These are phyloP conservation scores for Ascomycota sp. DNA, from an alignment of 2,329 filamentous ascomycete genomes.

Conservation along the genomic window DNA sequence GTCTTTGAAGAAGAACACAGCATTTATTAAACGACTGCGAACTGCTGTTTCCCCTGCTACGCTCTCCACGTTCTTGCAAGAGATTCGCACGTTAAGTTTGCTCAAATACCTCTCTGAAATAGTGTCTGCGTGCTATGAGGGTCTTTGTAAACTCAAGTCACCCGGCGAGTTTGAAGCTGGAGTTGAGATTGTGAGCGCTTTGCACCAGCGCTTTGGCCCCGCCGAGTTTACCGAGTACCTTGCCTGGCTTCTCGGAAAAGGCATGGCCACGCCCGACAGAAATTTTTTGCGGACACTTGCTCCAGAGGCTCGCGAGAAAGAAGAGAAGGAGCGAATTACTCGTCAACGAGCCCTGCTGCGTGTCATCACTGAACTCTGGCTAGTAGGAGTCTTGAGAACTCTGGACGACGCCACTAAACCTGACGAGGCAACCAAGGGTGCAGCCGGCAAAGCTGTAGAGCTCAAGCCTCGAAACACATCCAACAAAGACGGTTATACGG, in stretches of 20 bases:
- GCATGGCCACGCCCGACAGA: slow-evolving; percentile 79
- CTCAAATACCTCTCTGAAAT: slow-evolving; percentile 97
- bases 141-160: slow-evolving; percentile 75
- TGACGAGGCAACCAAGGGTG: slow-evolving; percentile 41
- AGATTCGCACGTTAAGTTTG: slow-evolving; percentile 75
- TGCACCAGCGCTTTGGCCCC: slow-evolving; percentile 87
- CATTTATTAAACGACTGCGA: slow-evolving; percentile 88
- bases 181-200: slow-evolving; percentile 81
- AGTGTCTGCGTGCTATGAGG: slow-evolving; percentile 87
- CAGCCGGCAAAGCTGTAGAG: slow-evolving; percentile 40
- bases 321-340: slow-evolving; percentile 81
- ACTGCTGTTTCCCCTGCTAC: slow-evolving; percentile 70
- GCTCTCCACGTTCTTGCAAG: slow-evolving; percentile 66
- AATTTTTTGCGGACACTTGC: slow-evolving; percentile 56
- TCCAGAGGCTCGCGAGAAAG: slow-evolving; percentile 71
- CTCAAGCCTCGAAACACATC: slow-evolving; percentile 32
- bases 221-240: slow-evolving; percentile 78
- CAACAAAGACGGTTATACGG: slow-evolving; percentile 43
- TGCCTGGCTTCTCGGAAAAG: slow-evolving; percentile 80
- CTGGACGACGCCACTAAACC: slow-evolving; percentile 45
- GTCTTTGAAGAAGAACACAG: slow-evolving; percentile 92
- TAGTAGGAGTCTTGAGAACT: slow-evolving; percentile 72
- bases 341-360: slow-evolving; percentile 73
- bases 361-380: slow-evolving; percentile 89
- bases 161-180: slow-evolving; percentile 82